Conservation (phyloP, 2,329 filamentous ascomycete genomes). For the Scolecobasidium constrictum region DNA sequence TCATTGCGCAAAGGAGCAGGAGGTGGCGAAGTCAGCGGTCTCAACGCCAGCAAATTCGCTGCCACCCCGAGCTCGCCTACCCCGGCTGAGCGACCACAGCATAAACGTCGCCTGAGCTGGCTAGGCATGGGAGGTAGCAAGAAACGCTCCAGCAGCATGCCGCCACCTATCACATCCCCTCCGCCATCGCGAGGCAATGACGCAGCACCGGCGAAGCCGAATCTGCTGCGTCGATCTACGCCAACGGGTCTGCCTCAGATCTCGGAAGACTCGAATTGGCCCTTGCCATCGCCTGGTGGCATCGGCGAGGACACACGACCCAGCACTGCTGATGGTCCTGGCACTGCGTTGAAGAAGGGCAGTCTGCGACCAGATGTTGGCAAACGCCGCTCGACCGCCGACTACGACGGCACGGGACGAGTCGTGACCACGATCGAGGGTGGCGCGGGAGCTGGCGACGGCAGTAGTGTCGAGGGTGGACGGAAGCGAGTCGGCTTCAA, state of each 20-base stretch:
- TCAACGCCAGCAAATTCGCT: conserved; percentile 3
- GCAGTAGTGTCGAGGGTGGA: conserved; percentile 19
- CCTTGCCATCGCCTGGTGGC: conserved; percentile 28
- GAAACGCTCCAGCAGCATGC: conserved; percentile 18
- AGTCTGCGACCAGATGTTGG: background rate
- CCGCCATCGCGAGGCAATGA: conserved; percentile 14
- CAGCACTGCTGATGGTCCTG: conserved; percentile 21
- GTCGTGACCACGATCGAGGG: conserved; percentile 16
- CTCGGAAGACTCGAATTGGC: conserved; percentile 36
- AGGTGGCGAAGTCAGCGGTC: too few relatives aligned
- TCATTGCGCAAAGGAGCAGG: conserved; percentile 25
- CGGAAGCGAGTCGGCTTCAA: conserved; percentile 18
- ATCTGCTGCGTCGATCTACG: conserved; percentile 36
- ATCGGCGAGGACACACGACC: conserved; percentile 16
- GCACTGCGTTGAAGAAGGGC: background rate
- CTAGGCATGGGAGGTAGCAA: conserved; percentile 54
- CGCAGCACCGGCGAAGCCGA: conserved; percentile 22
- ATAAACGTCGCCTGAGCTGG: conserved; percentile 26
- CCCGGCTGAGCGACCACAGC: conserved; percentile 27
- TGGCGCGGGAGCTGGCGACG: conserved; percentile 7
- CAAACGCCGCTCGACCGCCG: conserved; percentile 1
- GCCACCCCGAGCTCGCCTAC: conserved; percentile 14
- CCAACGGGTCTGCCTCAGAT: conserved; percentile 20
- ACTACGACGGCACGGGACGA: background rate
- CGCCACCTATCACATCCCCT: conserved; percentile 14